Evolutionary conservation across 2,329 filamentous ascomycete genomes (phyloP).

Genomic region (Penicillium hesseltinei): DNA sequence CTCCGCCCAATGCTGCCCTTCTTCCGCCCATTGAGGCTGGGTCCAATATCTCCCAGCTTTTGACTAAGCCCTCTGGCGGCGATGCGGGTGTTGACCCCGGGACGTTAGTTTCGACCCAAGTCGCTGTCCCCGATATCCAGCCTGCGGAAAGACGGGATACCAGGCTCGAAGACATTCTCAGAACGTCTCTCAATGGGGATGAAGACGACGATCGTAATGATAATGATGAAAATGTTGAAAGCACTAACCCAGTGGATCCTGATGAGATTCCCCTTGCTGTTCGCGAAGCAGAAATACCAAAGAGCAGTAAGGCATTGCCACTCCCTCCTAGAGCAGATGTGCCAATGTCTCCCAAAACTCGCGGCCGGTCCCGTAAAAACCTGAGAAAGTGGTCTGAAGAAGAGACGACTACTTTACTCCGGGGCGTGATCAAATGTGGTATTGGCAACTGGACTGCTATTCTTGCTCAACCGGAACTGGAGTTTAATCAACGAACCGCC

Average conservation of each 20-base stretch:
- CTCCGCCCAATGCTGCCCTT: constrained; percentile 60
- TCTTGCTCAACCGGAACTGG: constrained; percentile 54
- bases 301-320: constrained; percentile 4
- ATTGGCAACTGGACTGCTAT: constrained; percentile 66
- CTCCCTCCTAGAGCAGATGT: constrained; percentile 16
- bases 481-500: constrained; percentile 58
- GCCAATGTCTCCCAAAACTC: constrained; percentile 34
- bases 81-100: constrained; percentile 25
- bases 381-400: constrained; percentile 58
- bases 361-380: constrained; percentile 49
- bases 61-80: constrained; percentile 36
- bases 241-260: constrained; percentile 4
- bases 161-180: constrained; percentile 37
- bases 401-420: constrained; percentile 58
- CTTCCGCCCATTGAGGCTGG: constrained; percentile 61
- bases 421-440: constrained; percentile 60
- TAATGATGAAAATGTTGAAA: constrained; percentile 16
- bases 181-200: constrained; percentile 24
- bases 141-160: constrained; percentile 33
- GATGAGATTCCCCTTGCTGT: constrained; percentile 2
- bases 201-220: constrained; percentile 18
- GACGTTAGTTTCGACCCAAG: constrained; percentile 16
- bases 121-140: constrained; percentile 21
- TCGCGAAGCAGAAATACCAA: constrained; percentile 9
- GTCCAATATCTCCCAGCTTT: constrained; percentile 35